A percentile compares a stretch with the other conserved stretches of the same genome.
phyloP scores from a whole-genome alignment of 345 rosid genomes.

The Anacardium occidentale region DNA sequence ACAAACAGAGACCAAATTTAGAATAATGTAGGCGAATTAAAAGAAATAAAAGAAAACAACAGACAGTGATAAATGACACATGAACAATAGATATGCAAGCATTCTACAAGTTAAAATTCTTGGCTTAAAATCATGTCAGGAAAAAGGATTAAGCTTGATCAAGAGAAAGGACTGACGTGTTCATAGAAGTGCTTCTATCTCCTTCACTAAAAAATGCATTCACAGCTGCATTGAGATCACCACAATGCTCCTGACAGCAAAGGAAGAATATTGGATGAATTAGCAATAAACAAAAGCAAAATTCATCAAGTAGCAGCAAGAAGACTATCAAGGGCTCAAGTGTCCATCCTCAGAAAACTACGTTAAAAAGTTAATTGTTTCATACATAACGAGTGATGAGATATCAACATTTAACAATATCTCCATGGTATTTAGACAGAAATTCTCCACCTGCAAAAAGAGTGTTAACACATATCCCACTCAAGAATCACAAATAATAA shows the following conservation, averaged over 20 bases:
- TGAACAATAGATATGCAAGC: neutral
- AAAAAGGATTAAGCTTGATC: neutral
- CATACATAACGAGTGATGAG: neutral
- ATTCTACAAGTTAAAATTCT: too few species aligned
- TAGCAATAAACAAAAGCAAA: conserved; percentile 7
- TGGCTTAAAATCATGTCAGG: neutral
- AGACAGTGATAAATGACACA: neutral
- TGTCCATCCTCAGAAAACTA: neutral
- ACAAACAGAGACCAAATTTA: neutral
- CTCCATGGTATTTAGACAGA: neutral
- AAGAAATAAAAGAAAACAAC: neutral
- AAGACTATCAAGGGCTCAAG: neutral
- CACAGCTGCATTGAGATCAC: conserved; percentile 93
- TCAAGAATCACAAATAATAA: neutral
- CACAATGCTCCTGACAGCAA: conserved; percentile 71
- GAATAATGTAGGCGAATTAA: neutral
- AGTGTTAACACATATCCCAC: neutral
- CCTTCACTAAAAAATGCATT: conserved; percentile 88
- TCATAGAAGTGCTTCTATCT: conserved; percentile 59
- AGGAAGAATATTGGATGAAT: conserved; percentile 22
- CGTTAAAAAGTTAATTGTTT: neutral
- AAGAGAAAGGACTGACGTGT: conserved; percentile 14
- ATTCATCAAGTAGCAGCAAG: conserved; percentile 3
- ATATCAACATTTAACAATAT: neutral
- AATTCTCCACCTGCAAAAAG: neutral